Percentiles rank a stretch among this genome's conserved stretches.
These are phyloP conservation scores for Rostrohypoxylon terebratum DNA, from an alignment of 495 filamentous ascomycete species.

Conservation along the genomic window DNA sequence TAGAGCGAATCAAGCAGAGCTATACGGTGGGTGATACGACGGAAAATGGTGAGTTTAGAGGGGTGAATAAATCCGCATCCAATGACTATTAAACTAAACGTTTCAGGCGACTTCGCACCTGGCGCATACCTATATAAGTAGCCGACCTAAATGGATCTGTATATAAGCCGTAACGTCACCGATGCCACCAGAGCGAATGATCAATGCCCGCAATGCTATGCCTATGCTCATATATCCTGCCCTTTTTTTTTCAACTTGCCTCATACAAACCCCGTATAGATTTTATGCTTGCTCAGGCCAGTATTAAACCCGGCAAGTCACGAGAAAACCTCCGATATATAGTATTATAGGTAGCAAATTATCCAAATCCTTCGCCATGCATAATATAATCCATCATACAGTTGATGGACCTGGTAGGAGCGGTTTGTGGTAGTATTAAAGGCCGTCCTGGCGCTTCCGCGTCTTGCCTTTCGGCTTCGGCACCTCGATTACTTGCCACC, in stretches of 20 bases:
- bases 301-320: neutral
- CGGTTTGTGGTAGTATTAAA: neutral
- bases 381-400: neutral
- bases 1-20: neutral
- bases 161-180: neutral
- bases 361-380: neutral
- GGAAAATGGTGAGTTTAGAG: neutral
- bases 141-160: neutral
- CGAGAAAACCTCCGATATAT: neutral
- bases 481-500: constrained; percentile 8
- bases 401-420: neutral
- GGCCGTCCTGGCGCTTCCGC: constrained; percentile 28
- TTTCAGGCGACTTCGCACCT: neutral
- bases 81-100: too few relatives aligned
- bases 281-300: neutral
- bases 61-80: neutral
- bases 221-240: neutral
- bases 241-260: neutral
- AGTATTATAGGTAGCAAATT: neutral
- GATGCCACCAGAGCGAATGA: neutral
- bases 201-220: neutral
- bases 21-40: neutral
- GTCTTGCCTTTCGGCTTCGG: constrained; percentile 38
- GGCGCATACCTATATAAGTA: too few relatives aligned
- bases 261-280: neutral